Base-by-base conservation (phyloP, 345 rosid genomes). In the Eucalyptus brandiana region DNA sequence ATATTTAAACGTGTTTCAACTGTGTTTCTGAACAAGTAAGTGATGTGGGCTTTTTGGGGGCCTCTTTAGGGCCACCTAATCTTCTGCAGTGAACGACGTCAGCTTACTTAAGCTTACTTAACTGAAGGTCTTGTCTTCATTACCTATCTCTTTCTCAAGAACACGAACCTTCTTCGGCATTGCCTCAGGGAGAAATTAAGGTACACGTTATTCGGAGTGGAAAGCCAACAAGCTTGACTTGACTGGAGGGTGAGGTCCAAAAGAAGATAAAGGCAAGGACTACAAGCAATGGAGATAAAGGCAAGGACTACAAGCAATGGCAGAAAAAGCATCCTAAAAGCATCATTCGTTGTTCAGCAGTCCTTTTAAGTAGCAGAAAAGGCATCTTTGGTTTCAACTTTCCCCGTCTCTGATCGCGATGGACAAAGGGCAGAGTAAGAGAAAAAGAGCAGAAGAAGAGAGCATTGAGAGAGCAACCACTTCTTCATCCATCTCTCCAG, bases 391-490 rank as follows among this genome's bases (percentile, higher is more conserved):
- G 0, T 26, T 60, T 26, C 32, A 3, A 26, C 7, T 60, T 58
- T 12, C 15, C 14, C 65, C 14, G n/a, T n/a, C n/a, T 58, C n/a
- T 26, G 65, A 58, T 58, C 0, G 7, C 13, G 15, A 58, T 58
- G 65, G 65, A 26, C n/a, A 26, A 0, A 26, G 65, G 4, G 13
- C n/a, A 58, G 1, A 56, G 1, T 54, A 24, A 58, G 65, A 58
- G 15, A 10, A 10, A 56, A 30, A 24, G 62, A 2, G 14, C 7
- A 11, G n/a, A 24, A n/a, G n/a, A 58, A 58, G 15, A 58, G n/a
- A 24, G n/a, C n/a, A 58, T 15, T 0, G 1, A 5, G 0, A 15
- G n/a, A 58, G 65, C 65, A 5, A 5, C 65, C n/a, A 3, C 65
- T 58, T 58, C 62, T 24, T 58, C 65, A 24, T 56, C 0, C n/a